Percentiles rank a stretch among this genome's conserved stretches.
Evolutionary conservation across 2,329 filamentous ascomycete species (phyloP).

Genomic region (Arthroderma sp.): DNA sequence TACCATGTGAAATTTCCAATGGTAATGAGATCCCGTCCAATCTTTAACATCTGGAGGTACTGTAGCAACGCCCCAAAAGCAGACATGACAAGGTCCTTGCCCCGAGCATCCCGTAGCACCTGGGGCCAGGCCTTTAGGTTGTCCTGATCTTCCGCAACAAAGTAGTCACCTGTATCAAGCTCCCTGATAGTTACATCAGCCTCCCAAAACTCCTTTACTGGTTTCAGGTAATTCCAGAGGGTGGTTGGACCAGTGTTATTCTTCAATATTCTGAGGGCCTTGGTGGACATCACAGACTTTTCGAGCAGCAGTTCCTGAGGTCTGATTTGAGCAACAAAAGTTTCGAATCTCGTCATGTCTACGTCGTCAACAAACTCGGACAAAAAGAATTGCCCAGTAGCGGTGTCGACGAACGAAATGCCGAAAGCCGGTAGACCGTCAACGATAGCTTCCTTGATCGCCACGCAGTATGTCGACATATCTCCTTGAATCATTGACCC

Average conservation of each 20-base stretch:
- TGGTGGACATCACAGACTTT: conserved; percentile 75
- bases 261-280: conserved; percentile 82
- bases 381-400: conserved; percentile 90
- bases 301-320: conserved; percentile 84
- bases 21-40: conserved; percentile 75
- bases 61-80: conserved; percentile 79
- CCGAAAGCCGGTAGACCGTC: conserved; percentile 73
- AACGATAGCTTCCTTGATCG: conserved; percentile 69
- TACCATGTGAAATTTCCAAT: conserved; percentile 88
- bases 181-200: conserved; percentile 72
- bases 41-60: conserved; percentile 75
- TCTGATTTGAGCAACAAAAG: conserved; percentile 80
- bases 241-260: conserved; percentile 89
- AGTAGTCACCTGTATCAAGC: conserved; percentile 69
- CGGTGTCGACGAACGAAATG: conserved; percentile 86
- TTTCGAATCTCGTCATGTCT: conserved; percentile 94
- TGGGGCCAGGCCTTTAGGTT: conserved; percentile 64
- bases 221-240: conserved; percentile 88
- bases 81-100: conserved; percentile 78
- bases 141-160: conserved; percentile 47
- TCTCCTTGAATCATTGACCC: conserved; percentile 95
- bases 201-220: conserved; percentile 80
- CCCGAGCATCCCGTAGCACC: conserved; percentile 55
- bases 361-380: conserved; percentile 83
- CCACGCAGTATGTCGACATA: conserved; percentile 91